Percentiles rank a stretch among this genome's conserved stretches.
Conservation (phyloP, 2,329 filamentous ascomycete genomes). For the Colletotrichum sp. region DNA sequence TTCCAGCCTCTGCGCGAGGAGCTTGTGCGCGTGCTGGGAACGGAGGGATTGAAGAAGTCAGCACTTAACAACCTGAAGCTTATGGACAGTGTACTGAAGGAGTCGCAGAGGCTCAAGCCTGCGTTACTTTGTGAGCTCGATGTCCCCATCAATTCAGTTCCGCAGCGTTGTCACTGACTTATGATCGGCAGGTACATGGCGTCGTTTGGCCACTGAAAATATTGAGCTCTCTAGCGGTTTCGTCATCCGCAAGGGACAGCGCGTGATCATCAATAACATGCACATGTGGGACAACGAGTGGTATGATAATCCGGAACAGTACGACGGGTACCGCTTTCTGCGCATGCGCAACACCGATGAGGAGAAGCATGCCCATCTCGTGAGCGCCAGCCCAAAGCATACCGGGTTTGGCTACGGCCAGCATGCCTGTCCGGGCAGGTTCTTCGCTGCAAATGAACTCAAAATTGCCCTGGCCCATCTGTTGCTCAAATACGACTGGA, state of each 20-base stretch:
- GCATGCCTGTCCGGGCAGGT: not conserved
- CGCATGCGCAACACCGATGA: constrained; percentile 21
- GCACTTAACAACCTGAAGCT: constrained; percentile 26
- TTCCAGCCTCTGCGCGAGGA: constrained; percentile 26
- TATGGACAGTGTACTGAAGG: constrained; percentile 11
- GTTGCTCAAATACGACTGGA: constrained; percentile 35
- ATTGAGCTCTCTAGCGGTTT: constrained; percentile 22
- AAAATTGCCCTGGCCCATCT: constrained; percentile 14
- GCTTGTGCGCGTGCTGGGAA: constrained; percentile 18
- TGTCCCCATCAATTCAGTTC: no score
- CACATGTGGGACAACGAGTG: constrained; percentile 21
- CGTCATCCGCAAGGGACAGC: constrained; percentile 24
- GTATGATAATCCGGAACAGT: constrained; percentile 23
- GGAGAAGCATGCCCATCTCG: constrained; percentile 34
- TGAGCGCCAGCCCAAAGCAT: constrained; percentile 7
- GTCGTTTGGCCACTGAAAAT: constrained; percentile 13
- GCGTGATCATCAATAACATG: constrained; percentile 16
- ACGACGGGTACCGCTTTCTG: constrained; percentile 25
- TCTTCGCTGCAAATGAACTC: not conserved
- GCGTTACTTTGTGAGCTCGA: constrained; percentile 15
- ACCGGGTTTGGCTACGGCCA: not conserved
- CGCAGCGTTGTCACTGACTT: not conserved
- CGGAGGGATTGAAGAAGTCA: constrained; percentile 21
- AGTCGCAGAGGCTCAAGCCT: constrained; percentile 27
- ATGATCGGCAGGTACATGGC: not conserved